Conservation (phyloP, 345 rosid species). For the Mallotus nudiflorus region DNA sequence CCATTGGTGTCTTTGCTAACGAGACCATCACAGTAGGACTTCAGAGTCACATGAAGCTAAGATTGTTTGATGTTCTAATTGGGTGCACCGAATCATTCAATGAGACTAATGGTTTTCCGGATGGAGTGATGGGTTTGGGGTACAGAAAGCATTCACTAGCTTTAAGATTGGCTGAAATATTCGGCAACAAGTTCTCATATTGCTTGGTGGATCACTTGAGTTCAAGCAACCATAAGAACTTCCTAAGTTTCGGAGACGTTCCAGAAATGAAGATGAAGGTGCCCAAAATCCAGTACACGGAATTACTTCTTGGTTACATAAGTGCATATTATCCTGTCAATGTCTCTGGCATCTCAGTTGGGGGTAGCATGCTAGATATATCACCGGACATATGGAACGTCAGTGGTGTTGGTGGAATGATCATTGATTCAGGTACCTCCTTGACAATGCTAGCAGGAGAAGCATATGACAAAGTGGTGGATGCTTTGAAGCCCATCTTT, state of each 20-base stretch:
- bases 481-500: conserved; percentile 2
- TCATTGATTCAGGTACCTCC: conserved; percentile 33
- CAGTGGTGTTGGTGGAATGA: background rate
- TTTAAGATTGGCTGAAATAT: conserved; percentile 8
- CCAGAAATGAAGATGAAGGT: no score
- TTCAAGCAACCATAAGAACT: conserved; percentile 20
- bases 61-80: conserved; percentile 15
- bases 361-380: conserved; percentile 19
- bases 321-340: conserved; percentile 21
- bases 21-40: conserved; percentile 26
- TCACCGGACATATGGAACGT: conserved; percentile 9
- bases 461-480: conserved; percentile 8
- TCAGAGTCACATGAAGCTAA: background rate
- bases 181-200: conserved; percentile 37
- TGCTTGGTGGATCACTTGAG: conserved; percentile 39
- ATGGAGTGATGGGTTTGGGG: conserved; percentile 37
- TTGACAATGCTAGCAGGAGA: conserved; percentile 25
- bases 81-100: conserved; percentile 23
- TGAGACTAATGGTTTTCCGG: background rate
- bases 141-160: conserved; percentile 23
- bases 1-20: conserved; percentile 21
- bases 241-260: conserved; percentile 23
- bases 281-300: conserved; percentile 20
- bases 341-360: conserved; percentile 28
- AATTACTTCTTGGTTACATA: conserved; percentile 6